A percentile compares a stretch with the other conserved stretches of the same genome.
phyloP scores from a whole-genome alignment of 1,139 yeast species.

The Zygosaccharomyces pseudobailii region DNA sequence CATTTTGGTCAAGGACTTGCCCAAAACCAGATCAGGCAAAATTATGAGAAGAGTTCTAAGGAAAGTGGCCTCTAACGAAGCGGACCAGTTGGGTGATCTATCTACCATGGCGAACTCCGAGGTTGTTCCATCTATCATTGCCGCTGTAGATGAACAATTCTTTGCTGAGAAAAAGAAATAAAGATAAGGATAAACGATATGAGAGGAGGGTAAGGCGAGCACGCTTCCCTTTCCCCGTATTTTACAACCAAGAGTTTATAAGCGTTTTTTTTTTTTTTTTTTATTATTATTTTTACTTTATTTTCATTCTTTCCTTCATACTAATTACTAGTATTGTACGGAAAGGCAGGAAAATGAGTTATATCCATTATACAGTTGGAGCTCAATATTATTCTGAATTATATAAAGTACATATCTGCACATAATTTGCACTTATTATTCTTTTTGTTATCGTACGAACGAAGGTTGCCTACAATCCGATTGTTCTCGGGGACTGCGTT shows the following conservation, averaged over 20 bases:
- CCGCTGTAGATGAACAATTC: conserved; percentile 37
- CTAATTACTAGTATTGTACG: not conserved
- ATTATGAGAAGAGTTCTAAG: conserved; percentile 80
- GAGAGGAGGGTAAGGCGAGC: not conserved
- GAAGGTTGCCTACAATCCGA: too few species aligned
- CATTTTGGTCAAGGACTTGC: conserved; percentile 68
- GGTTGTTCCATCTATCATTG: conserved; percentile 73
- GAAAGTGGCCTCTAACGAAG: conserved; percentile 73
- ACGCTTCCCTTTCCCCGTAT: not conserved
- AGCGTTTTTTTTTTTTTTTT: not conserved
- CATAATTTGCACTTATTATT: not conserved
- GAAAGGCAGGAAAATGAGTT: too few species aligned
- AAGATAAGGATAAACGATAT: not conserved
- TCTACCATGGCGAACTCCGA: conserved; percentile 74
- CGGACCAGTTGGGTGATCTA: conserved; percentile 72
- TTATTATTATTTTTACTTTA: too few species aligned
- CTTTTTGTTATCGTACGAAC: too few species aligned
- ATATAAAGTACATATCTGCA: not conserved
- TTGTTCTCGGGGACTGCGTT: too few species aligned
- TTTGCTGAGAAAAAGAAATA: conserved; percentile 26
- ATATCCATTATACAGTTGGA: too few species aligned
- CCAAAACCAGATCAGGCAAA: conserved; percentile 81
- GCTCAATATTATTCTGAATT: not conserved
- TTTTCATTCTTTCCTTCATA: not conserved
- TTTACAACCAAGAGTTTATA: not conserved